Conservation (phyloP, 441 rosid genomes). For the Jatropha multifida region DNA sequence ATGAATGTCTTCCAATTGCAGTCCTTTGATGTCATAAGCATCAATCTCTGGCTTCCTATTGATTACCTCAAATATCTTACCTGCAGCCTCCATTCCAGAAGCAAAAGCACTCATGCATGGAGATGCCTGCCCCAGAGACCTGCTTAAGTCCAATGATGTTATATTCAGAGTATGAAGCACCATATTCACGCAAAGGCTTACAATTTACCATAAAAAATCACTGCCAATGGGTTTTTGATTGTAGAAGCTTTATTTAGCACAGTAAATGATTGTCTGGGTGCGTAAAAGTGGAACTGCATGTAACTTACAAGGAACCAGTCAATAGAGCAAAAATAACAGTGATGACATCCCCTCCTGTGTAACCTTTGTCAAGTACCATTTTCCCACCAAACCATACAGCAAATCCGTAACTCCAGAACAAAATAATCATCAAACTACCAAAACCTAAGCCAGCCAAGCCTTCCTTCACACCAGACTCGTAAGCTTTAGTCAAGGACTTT, state of each 20-base stretch:
- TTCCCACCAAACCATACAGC: slow-evolving; percentile 68
- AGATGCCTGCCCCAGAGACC: slow-evolving; percentile 76
- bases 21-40: slow-evolving; percentile 45
- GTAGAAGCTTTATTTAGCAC: background rate
- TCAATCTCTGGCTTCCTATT: slow-evolving; percentile 62
- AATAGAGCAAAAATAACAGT: slow-evolving; percentile 56
- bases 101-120: slow-evolving; percentile 64
- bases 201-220: background rate
- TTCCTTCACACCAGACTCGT: slow-evolving; percentile 54
- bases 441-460: slow-evolving; percentile 64
- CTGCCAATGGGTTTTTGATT: background rate
- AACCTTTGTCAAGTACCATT: slow-evolving; percentile 62
- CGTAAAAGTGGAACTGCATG: background rate
- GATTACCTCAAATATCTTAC: slow-evolving; percentile 71
- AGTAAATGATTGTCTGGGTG: background rate
- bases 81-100: slow-evolving; percentile 72
- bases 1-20: slow-evolving; percentile 38
- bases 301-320: slow-evolving; percentile 66
- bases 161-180: background rate
- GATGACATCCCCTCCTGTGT: slow-evolving; percentile 57
- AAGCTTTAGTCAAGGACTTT: slow-evolving; percentile 52
- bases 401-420: slow-evolving; percentile 56
- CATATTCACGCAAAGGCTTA: background rate
- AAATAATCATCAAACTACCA: slow-evolving; percentile 40
- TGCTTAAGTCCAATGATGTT: background rate